phyloP scores from a whole-genome alignment of 2,329 filamentous ascomycete species.

The Alternaria burnsii region DNA sequence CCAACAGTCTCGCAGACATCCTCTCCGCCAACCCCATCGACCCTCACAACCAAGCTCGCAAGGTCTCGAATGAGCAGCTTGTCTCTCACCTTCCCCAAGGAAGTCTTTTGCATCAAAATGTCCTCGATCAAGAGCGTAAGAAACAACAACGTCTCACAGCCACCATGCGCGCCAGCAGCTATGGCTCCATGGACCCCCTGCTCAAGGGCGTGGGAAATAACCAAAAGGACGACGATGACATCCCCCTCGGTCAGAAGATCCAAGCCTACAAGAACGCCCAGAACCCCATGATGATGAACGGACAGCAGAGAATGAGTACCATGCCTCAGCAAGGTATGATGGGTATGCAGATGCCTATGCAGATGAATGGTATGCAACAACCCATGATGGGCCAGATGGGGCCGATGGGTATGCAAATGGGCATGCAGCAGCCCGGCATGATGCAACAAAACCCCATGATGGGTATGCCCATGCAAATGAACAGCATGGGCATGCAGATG shows the following conservation, averaged over 20 bases:
- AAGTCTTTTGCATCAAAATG: slow-evolving; percentile 53
- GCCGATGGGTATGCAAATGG: slow-evolving; percentile 6
- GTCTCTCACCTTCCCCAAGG: slow-evolving; percentile 48
- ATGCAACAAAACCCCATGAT: slow-evolving; percentile 12
- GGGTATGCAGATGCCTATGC: slow-evolving; percentile 23
- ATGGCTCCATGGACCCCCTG: slow-evolving; percentile 40
- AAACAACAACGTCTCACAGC: slow-evolving; percentile 48
- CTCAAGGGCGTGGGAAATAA: slow-evolving; percentile 35
- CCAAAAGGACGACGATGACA: slow-evolving; percentile 39
- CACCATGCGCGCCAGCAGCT: slow-evolving; percentile 44
- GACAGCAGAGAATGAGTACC: slow-evolving; percentile 24
- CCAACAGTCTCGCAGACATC: slow-evolving; percentile 69
- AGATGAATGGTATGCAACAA: slow-evolving; percentile 8
- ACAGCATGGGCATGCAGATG: slow-evolving; percentile 13
- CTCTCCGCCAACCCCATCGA: slow-evolving; percentile 63
- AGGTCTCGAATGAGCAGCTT: slow-evolving; percentile 48
- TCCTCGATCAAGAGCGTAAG: slow-evolving; percentile 48
- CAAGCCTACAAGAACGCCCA: slow-evolving; percentile 50
- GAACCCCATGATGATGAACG: slow-evolving; percentile 27
- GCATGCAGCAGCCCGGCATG: slow-evolving; percentile 6
- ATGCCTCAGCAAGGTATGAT: slow-evolving; percentile 26
- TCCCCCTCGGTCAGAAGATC: slow-evolving; percentile 44
- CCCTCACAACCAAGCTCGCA: slow-evolving; percentile 44
- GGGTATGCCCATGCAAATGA: slow-evolving; percentile 13
- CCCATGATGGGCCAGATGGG: slow-evolving; percentile 14